Base-by-base conservation (phyloP, 2,329 filamentous ascomycete genomes). In the Fusarium dimerum region DNA sequence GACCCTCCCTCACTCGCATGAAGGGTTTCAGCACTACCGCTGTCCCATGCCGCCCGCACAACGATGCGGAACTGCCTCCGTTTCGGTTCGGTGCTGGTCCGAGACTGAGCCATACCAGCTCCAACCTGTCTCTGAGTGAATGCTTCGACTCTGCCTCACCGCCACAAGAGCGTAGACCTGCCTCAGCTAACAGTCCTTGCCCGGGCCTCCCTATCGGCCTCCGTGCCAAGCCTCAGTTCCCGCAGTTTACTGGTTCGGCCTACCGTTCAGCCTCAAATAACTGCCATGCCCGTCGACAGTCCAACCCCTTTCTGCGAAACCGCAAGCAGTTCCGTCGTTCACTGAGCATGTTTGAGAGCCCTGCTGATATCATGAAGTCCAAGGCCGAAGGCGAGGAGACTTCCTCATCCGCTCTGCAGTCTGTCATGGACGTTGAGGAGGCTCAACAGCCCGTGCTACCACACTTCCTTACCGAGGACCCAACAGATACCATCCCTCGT, bases 271-370 rank as follows among this genome's bases (percentile, higher is more conserved):
- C 87, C 39, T 96, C 92, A 34, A 81, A 88, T 56, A 80, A 80
- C 53, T 79, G 77, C 54, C 88, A 93, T 62, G 75, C 86, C 50
- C 86, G 92, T 58, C 90, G 92, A 60, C 81, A 77, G 55, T 88
- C 83, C 45, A 92, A 86, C 70, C 88, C 82, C 51, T 83, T 89
- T 60, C 77, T 85, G 64, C 85, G 91, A 56, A 89, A 89, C 42
- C 84, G 92, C 60, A 96, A 96, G 68, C 90, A 94, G 70, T 93
- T 93, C 67, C 87, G 94, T 55, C 86, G 94, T 60, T 96, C 93
- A 20, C 77, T 97, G 67, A 97, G 94, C 81, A 99, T 99, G 94
- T 99, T 96, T 73, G 93, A 97, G 75, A 86, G 89, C 69, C 89
- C 92, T 4, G 89, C 84, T 60, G 94, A 97, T 68, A 80, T 97